Conservation (phyloP, 148 eudicot species). For the Silene uniflora region DNA sequence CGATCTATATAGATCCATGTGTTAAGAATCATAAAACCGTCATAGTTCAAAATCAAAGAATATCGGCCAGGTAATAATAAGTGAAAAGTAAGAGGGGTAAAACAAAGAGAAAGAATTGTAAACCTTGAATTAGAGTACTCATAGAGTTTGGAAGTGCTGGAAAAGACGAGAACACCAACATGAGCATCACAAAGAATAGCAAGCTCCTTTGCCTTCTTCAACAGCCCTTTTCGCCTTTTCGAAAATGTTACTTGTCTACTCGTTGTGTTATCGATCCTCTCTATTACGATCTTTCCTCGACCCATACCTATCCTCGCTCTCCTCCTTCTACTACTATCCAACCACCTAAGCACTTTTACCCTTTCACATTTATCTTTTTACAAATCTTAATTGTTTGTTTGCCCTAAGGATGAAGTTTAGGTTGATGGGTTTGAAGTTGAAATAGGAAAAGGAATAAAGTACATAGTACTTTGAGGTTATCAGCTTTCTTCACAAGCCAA, state of each 20-base stretch:
- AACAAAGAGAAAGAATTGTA: background rate
- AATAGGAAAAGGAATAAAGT: background rate
- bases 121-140: conserved; percentile 49
- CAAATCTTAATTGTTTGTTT: background rate
- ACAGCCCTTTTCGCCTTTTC: conserved; percentile 46
- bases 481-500: conserved; percentile 34
- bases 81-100: background rate
- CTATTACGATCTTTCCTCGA: conserved; percentile 69
- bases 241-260: conserved; percentile 58
- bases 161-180: conserved; percentile 48
- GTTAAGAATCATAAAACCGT: too few relatives aligned
- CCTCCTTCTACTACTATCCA: background rate
- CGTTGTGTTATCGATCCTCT: conserved; percentile 46
- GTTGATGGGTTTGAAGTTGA: background rate
- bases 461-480: conserved; percentile 1
- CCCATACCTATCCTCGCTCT: conserved; percentile 40
- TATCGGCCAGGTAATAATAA: too few relatives aligned
- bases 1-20: background rate
- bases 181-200: conserved; percentile 56
- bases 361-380: background rate
- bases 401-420: conserved; percentile 20
- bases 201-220: conserved; percentile 55
- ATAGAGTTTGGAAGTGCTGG: conserved; percentile 44
- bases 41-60: too few relatives aligned
- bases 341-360: background rate